Base-by-base conservation (phyloP, 2,329 filamentous ascomycete genomes). In the Stemphylium beticola region DNA sequence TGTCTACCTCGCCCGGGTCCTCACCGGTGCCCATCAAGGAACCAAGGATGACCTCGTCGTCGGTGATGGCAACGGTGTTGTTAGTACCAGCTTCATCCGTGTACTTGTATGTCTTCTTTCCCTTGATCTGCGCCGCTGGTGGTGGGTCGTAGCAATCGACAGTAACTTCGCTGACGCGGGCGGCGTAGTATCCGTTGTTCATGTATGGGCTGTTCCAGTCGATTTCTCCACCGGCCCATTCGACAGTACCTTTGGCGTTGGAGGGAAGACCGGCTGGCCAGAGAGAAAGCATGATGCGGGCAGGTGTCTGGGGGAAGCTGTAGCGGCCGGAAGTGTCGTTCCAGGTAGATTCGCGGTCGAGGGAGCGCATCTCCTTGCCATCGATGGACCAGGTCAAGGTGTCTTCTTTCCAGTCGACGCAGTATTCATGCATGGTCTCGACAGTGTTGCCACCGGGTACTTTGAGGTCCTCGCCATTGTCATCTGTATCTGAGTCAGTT, bases 401-500 rank as follows among this genome's bases (percentile, higher is more conserved):
- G 61, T 98, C 93, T 11, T 92, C 91, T 2, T 87, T 89, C 95
- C 95, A 99, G 74, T 92, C 87, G 70, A 99, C 89, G 74, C 93
- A 91, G 78, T 98, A 99, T 34, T 89, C 89, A 81, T 99, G 95
- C 62, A 64, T 60, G 75, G 83, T 91, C 66, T 92, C 86, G 50
- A 89, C 93, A 3, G 91, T 93, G 76, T 96, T 83, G 26, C 82
- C 82, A 38, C 54, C 59, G 2, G 53, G 42, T 20, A 81, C 77
- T 2, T 84, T 83, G 42, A 92, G 85, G 74, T 96, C 93, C 49
- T 76, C 81, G 9, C 86, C 87, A 73, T 97, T 91, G 61, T 84
- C 80, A 72, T 96, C 91, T 95, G 63, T 8, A 12, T 10, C 31
- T 68, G 46, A 76, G 67, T 51, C 4, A 26, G 18, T 7, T 14